Evolutionary conservation across 768 basidiomycete genomes (phyloP).

Genomic region (Psilocybe subaeruginosa): DNA sequence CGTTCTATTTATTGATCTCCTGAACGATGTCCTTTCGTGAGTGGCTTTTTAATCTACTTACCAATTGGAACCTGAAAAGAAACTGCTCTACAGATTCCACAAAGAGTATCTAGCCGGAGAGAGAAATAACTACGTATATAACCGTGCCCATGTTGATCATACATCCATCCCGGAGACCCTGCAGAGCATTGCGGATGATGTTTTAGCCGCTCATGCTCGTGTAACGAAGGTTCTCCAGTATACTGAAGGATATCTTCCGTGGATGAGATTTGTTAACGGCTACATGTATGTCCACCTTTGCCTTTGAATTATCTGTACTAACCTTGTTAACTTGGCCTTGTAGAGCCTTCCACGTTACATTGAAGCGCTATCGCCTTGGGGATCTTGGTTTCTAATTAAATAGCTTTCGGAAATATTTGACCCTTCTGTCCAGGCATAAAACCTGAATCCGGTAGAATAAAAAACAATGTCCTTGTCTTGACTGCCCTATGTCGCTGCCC

Average conservation of each 20-base stretch:
- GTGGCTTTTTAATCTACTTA: not conserved
- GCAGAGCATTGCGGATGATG: constrained; percentile 1
- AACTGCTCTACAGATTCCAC: not conserved
- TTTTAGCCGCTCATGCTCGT: constrained; percentile 1
- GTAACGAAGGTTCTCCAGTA: constrained; percentile 3
- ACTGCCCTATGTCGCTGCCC: no score
- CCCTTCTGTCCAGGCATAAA: no score
- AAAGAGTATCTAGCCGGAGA: constrained; percentile 11
- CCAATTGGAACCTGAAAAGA: no score
- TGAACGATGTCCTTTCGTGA: constrained; percentile 8
- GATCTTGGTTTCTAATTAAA: not conserved
- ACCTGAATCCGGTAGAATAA: no score
- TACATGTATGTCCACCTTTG: constrained; percentile 2
- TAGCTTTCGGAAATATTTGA: no score
- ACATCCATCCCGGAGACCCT: not conserved
- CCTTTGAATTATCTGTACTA: not conserved
- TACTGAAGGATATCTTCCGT: not conserved
- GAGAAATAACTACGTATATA: constrained; percentile 8
- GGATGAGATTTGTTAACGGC: constrained; percentile 4
- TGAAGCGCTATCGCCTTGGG: constrained; percentile 3
- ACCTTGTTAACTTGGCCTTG: not conserved
- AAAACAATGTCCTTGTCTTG: no score
- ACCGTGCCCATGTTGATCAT: not conserved
- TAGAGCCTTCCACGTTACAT: constrained; percentile 6
- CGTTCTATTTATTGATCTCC: constrained; percentile 1